Evolutionary conservation across 179 eudicot species (phyloP), one percentile per base, ranked within the genome.

Genomic region (Spergularia azorica): DNA sequence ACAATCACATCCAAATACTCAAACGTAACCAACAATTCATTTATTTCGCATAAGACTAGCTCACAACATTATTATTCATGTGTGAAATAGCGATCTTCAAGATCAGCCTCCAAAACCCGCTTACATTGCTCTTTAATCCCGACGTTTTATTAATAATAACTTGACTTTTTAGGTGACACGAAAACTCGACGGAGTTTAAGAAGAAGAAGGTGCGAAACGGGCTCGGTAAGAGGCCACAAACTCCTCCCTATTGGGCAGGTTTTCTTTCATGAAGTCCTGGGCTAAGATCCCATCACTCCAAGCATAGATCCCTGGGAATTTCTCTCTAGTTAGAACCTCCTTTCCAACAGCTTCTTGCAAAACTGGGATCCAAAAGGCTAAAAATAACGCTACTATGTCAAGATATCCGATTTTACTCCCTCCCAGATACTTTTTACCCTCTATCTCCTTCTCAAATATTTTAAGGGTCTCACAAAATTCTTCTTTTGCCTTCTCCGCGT

Each of bases 341-440:
- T 38, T 57, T 0, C 64, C 63, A 4, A 71, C 52, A 32, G 63
- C 64, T 17, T 71, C 75, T 71, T 71, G 64, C 18, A 55, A 71
- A 0, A 71, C 51, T 39, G 75, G 75, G 11, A 71, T 71, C 75
- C 75, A 71, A n/a, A 15, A 71, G n/a, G 52, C 39, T 38, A 71
- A 48, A 6, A 71, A 56, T 17, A 71, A 58, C 7, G 43, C 64
- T 1, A 59, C 75, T 56, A 71, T 71, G 52, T 71, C 75, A 36
- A 71, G 64, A 56, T 56, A 71, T 10, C 75, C 75, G 12, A 71
- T 58, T 57, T 38, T n/a, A 17, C 16, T 41, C 16, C 64, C 75
- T 3, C 64, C 75, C n/a, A 56, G 18, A 10, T 38, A 16, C 21
- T 18, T n/a, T 58, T 71, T 71, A 2, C 54, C 64, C 65, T 71